Conservation (phyloP, 2,329 filamentous ascomycete species). For the Phaeosphaeria sp. region DNA sequence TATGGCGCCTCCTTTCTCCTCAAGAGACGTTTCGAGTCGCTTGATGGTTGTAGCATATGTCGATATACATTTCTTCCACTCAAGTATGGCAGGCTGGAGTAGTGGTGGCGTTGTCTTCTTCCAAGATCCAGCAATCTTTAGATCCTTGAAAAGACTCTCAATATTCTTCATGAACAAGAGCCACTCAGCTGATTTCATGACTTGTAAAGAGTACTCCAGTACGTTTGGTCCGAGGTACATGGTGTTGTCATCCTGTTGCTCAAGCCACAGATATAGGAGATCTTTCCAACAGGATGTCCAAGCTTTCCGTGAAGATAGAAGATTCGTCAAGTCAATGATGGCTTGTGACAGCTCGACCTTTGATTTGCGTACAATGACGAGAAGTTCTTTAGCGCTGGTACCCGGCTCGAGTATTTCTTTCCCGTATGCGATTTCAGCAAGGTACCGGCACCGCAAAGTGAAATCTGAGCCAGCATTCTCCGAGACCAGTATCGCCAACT, state of each 20-base stretch:
- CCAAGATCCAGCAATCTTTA: not conserved
- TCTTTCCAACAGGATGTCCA: slow-evolving; percentile 27
- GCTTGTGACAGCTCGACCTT: slow-evolving; percentile 10
- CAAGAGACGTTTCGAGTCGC: slow-evolving; percentile 24
- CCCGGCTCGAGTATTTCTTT: slow-evolving; percentile 1
- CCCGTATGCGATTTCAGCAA: slow-evolving; percentile 21
- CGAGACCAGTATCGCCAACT: slow-evolving; percentile 26
- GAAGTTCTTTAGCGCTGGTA: slow-evolving; percentile 17
- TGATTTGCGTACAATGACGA: slow-evolving; percentile 11
- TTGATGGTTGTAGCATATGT: slow-evolving; percentile 17
- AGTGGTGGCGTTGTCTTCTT: not conserved
- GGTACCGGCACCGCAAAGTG: slow-evolving; percentile 21
- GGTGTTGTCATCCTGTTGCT: slow-evolving; percentile 9
- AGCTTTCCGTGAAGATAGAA: slow-evolving; percentile 17
- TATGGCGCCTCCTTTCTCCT: slow-evolving; percentile 10
- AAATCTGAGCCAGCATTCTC: slow-evolving; percentile 6
- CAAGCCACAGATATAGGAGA: slow-evolving; percentile 24
- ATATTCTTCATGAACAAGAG: slow-evolving; percentile 26
- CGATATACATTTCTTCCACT: slow-evolving; percentile 5
- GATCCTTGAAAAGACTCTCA: slow-evolving; percentile 20
- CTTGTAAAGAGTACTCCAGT: slow-evolving; percentile 20
- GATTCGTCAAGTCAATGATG: slow-evolving; percentile 24
- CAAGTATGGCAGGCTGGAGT: slow-evolving; percentile 6
- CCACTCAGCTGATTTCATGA: slow-evolving; percentile 31
- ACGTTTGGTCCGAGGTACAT: not conserved